phyloP scores from a whole-genome alignment of 2,329 filamentous ascomycete genomes.

The Penicillium fuscoglaucum region DNA sequence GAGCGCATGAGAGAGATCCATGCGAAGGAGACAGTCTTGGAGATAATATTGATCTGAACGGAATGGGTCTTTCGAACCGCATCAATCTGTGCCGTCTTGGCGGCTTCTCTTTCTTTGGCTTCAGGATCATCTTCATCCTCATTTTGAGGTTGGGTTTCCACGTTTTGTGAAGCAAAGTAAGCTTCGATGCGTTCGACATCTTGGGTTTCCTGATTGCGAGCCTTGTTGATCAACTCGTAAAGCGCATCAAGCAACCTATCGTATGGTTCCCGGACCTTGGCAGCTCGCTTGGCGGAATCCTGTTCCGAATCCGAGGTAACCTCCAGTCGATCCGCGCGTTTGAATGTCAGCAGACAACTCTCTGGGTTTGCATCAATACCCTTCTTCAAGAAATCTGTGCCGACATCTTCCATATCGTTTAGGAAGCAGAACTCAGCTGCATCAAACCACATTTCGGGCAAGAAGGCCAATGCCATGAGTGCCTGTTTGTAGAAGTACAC shows the following conservation, averaged over 20 bases:
- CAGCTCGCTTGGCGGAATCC: constrained; percentile 62
- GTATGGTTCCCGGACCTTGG: constrained; percentile 78
- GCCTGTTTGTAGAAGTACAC: constrained; percentile 92
- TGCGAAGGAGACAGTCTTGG: constrained; percentile 82
- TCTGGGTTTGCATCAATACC: constrained; percentile 90
- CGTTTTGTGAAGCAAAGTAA: constrained; percentile 48
- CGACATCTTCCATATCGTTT: constrained; percentile 69
- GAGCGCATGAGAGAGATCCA: constrained; percentile 95
- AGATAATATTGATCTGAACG: constrained; percentile 72
- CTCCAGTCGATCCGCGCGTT: constrained; percentile 85
- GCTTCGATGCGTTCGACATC: constrained; percentile 57
- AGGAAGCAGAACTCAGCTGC: constrained; percentile 90
- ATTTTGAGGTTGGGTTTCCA: constrained; percentile 41
- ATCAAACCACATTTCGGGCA: constrained; percentile 94
- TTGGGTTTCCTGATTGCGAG: constrained; percentile 65
- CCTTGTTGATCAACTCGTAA: constrained; percentile 80
- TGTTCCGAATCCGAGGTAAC: constrained; percentile 74
- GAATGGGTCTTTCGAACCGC: constrained; percentile 65
- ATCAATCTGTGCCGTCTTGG: constrained; percentile 57
- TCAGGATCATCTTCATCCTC: constrained; percentile 59
- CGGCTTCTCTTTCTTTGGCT: constrained; percentile 52
- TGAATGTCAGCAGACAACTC: constrained; percentile 85
- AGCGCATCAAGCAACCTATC: constrained; percentile 79
- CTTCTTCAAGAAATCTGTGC: constrained; percentile 74
- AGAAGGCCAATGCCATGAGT: constrained; percentile 88